A percentile compares a stretch with the other conserved stretches of the same genome.
Evolutionary conservation across 2,329 filamentous ascomycete species (phyloP).

Genomic region (Aspergillus quadrilineatus): DNA sequence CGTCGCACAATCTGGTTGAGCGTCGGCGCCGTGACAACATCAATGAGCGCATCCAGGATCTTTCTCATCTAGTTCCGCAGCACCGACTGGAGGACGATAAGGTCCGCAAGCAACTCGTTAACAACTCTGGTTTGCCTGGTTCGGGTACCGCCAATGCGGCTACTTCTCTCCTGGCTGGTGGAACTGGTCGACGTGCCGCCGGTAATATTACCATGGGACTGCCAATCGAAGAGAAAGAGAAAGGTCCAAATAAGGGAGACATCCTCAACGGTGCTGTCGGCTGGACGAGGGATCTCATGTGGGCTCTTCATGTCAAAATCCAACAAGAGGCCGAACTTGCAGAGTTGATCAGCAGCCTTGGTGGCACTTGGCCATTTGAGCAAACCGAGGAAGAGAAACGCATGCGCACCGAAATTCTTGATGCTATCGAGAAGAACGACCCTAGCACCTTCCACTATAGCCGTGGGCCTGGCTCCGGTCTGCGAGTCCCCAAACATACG

Average conservation of each 20-base stretch:
- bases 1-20: slow-evolving; percentile 96
- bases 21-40: slow-evolving; percentile 94
- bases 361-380: slow-evolving; percentile 75
- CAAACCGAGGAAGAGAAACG: slow-evolving; percentile 88
- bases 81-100: slow-evolving; percentile 97
- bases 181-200: slow-evolving; percentile 74
- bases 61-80: slow-evolving; percentile 86
- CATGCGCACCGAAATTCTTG: slow-evolving; percentile 90
- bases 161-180: slow-evolving; percentile 83
- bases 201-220: slow-evolving; percentile 90
- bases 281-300: slow-evolving; percentile 98
- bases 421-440: slow-evolving; percentile 80
- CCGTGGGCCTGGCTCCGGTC: slow-evolving; percentile 75
- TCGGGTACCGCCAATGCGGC: slow-evolving; percentile 61
- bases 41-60: slow-evolving; percentile 95
- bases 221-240: slow-evolving; percentile 95
- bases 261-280: slow-evolving; percentile 95
- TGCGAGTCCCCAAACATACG: slow-evolving; percentile 90
- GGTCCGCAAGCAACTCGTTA: slow-evolving; percentile 89
- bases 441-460: slow-evolving; percentile 77
- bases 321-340: slow-evolving; percentile 85
- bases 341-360: slow-evolving; percentile 69
- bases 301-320: slow-evolving; percentile 86
- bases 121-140: slow-evolving; percentile 84
- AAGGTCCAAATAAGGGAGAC: slow-evolving; percentile 97